phyloP scores from a whole-genome alignment of 306 rosid genomes.

The Inga oerstediana region DNA sequence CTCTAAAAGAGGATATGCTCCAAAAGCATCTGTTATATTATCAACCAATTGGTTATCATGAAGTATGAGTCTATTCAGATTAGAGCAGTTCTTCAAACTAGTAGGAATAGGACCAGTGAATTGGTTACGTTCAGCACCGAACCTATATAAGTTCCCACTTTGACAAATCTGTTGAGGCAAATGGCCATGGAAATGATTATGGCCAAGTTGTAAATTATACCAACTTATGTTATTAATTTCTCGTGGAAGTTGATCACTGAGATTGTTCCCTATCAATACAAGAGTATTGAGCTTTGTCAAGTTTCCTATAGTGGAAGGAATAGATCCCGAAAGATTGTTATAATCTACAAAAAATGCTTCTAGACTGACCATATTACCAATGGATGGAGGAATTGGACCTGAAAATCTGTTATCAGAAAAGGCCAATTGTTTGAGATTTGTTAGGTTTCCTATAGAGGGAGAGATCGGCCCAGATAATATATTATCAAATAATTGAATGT shows the following conservation, averaged over 20 bases:
- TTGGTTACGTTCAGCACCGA: not conserved
- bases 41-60: constrained; percentile 29
- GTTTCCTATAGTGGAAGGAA: constrained; percentile 3
- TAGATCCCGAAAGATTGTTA: not conserved
- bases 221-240: constrained; percentile 16
- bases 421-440: not conserved
- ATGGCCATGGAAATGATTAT: constrained; percentile 11
- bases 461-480: not conserved
- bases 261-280: not conserved
- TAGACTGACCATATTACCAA: not conserved
- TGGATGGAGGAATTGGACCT: not conserved
- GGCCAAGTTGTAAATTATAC: accelerated
- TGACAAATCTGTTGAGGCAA: constrained; percentile 30
- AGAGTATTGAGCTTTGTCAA: not conserved
- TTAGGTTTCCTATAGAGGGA: not conserved
- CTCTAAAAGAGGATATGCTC: constrained; percentile 25
- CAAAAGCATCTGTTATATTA: constrained; percentile 36
- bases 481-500: not conserved
- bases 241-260: constrained; percentile 9
- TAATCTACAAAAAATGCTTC: accelerated
- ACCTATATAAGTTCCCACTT: not conserved
- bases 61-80: constrained; percentile 28
- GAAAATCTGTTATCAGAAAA: not conserved
- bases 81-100: constrained; percentile 32
- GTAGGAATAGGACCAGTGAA: constrained; percentile 18